Evolutionary conservation across 176 grass and related monocot species (phyloP), one percentile per base, ranked within the genome.

Genomic region (Bolboschoenus planiculmis): DNA sequence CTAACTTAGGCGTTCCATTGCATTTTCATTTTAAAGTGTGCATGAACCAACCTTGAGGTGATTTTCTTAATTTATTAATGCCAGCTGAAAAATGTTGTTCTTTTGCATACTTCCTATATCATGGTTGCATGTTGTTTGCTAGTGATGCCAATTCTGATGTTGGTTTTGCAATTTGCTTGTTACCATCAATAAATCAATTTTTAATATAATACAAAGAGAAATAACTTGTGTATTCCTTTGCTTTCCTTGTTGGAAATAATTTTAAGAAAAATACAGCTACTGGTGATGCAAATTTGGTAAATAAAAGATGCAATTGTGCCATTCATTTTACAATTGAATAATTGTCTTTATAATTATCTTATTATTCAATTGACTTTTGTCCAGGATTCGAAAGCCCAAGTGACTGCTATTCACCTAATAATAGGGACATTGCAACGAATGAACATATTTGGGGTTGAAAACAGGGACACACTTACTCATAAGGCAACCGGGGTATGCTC

Each of bases 381-480:
- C 33, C 92, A 99, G 96, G 96, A 99, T 89, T 99, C 96, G 8
- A 99, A 95, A 87, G 96, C 96, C 63, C 96, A 99, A 87, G 92
- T 99, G 47, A 99, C 96, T 83, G 96, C 96, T 79, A 93, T 99
- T 90, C 96, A 99, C 83, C 86, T 99, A 85, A 99, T 95, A 83
- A 95, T 93, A 79, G 96, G 96, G 85, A 93, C 96, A 57, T 85
- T 95, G 87, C 96, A 99, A 90, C 85, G 92, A 56, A 93, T 95
- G 91, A 95, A 85, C 77, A 87, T 95, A 84, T 99, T 99, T 85
- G 96, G 92, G 67, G 96, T 99, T 62, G 96, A 99, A 86, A 99
- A 99, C 64, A 91, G 96, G 79, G 96, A 99, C 43, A 99, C 96
- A 14, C 89, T 99, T 43, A 99, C 96, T 82, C 96, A 99, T 33